Conservation (phyloP, 139 green algal genomes). For the Diplosphaera chodatii region DNA sequence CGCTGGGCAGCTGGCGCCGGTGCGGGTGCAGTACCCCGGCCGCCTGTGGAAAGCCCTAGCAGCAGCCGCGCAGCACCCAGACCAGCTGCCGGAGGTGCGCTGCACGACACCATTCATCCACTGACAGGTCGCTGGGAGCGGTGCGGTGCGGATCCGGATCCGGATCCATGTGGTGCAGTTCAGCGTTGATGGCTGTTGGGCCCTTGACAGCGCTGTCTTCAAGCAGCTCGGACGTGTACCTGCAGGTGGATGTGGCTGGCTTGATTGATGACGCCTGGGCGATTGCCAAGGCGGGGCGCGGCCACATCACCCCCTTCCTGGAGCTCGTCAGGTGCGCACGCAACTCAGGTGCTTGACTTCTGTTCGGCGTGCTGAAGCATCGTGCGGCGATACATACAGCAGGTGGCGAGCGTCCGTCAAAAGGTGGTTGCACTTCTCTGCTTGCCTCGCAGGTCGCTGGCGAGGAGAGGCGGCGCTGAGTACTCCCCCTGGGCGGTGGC, state of each 20-base stretch:
- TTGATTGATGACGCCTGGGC: conserved; percentile 53
- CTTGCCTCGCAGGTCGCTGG: conserved; percentile 12
- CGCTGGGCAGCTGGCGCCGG: conserved; percentile 48
- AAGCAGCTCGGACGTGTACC: too few relatives aligned
- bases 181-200: too few relatives aligned
- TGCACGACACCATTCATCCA: too few relatives aligned
- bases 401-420: too few relatives aligned
- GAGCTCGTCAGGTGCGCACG: conserved; percentile 27
- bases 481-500: conserved; percentile 36
- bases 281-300: conserved; percentile 29
- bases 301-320: conserved; percentile 33
- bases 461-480: conserved; percentile 10
- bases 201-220: too few relatives aligned
- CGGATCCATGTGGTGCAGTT: too few relatives aligned
- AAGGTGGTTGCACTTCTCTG: too few relatives aligned
- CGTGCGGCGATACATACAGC: too few relatives aligned
- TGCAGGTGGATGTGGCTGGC: conserved; percentile 38
- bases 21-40: conserved; percentile 52
- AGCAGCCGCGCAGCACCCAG: conserved; percentile 9
- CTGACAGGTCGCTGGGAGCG: too few relatives aligned
- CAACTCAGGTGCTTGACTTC: background rate
- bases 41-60: conserved; percentile 36
- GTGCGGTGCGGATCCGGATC: too few relatives aligned
- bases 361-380: too few relatives aligned
- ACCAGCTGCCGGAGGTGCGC: background rate